These are phyloP conservation scores for Erysimum pusillum DNA, from an alignment of 441 rosid species.

Conservation along the genomic window DNA sequence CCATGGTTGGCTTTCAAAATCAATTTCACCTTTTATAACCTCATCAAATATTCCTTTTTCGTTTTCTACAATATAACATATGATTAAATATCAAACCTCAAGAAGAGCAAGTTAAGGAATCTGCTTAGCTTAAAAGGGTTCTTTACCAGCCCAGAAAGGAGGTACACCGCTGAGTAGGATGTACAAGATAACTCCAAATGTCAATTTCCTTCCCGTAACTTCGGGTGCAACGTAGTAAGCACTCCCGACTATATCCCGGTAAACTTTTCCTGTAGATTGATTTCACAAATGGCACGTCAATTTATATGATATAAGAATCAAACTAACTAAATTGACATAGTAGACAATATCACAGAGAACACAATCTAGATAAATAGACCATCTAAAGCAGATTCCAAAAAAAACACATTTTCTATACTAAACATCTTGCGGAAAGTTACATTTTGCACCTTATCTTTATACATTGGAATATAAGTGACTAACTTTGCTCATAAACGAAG, in stretches of 20 bases:
- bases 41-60: conserved; percentile 90
- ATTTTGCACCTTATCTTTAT: too few relatives aligned
- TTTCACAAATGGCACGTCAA: too few relatives aligned
- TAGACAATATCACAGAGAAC: neutral
- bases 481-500: too few relatives aligned
- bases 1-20: conserved; percentile 87
- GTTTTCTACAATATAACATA: conserved; percentile 63
- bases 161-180: conserved; percentile 94
- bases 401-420: too few relatives aligned
- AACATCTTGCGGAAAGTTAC: too few relatives aligned
- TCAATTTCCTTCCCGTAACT: conserved; percentile 94
- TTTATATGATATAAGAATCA: too few relatives aligned
- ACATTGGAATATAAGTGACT: too few relatives aligned
- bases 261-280: conserved; percentile 81
- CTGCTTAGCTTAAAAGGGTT: conserved; percentile 14
- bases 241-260: conserved; percentile 84
- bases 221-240: conserved; percentile 98
- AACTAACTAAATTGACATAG: neutral
- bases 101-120: neutral
- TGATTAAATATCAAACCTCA: neutral
- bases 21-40: conserved; percentile 76
- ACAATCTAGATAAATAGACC: too few relatives aligned
- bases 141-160: conserved; percentile 94
- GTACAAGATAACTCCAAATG: conserved; percentile 90
- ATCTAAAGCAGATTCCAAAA: too few relatives aligned